Evolutionary conservation across 192 early-diverging fungal genomes (phyloP), one percentile per base, ranked within the genome.

Genomic region (Podila minutissima): DNA sequence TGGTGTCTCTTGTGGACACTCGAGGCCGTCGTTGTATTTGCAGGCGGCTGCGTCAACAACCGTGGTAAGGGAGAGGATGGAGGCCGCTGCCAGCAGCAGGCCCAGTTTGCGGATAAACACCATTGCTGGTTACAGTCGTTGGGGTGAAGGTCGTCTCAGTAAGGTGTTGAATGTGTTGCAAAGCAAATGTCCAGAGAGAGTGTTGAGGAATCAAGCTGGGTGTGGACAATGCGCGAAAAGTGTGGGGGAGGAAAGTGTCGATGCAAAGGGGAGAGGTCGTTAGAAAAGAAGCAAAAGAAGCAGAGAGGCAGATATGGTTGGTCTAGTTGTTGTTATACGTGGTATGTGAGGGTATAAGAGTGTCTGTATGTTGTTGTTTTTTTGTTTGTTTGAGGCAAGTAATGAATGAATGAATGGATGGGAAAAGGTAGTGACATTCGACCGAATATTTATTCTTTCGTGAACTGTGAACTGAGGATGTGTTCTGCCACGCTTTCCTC

Each of bases 61-160:
- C 17, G 66, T n/a, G 63, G 32, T 24, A 19, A 72, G 50, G 12
- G 76, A 73, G 59, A 81, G 33, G 67, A 73, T 48, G 59, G 70
- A 59, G 69, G 61, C 66, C 67, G 66, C 65, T 68, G 71, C 61
- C 66, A 72, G 66, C 71, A 81, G 17, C 46, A 81, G 58, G 61
- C 71, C 67, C 55, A 81, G 61, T 71, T 81, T 81, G 49, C 71
- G 77, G 66, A 68, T 20, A 65, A 59, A 26, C 70, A 68, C 76
- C 70, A 72, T 79, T 46, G 76, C 33, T 59, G 31, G 15, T 62
- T 46, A 29, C 64, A 50, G 33, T 26, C 17, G 60, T 24, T 63
- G 62, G 22, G 58, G 12, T 35, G 66, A 22, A 26, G 67, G 67
- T 60, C 67, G 55, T 55, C 8, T 24, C 31, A n/a, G 33, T 63